phyloP scores from a whole-genome alignment of 2,329 filamentous ascomycete species.

The Pseudodiploospora longispora region DNA sequence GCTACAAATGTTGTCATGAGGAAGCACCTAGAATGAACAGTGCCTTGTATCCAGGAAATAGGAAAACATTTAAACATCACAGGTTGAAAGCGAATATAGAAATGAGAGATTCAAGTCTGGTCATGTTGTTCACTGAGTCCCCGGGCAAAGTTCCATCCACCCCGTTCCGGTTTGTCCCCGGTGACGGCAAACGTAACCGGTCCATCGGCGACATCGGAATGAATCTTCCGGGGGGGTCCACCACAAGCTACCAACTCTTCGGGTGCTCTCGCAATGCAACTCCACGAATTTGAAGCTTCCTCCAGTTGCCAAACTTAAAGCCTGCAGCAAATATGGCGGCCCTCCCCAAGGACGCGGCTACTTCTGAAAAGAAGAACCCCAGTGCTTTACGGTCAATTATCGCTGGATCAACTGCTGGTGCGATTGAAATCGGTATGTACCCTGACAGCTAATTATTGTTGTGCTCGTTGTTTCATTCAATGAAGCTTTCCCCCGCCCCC shows the following conservation, averaged over 20 bases:
- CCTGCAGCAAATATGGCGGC: conserved; percentile 19
- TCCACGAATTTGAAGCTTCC: too few relatives aligned
- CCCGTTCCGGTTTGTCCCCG: conserved; percentile 3
- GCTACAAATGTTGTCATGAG: too few relatives aligned
- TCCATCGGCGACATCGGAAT: conserved; percentile 8
- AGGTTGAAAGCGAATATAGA: too few relatives aligned
- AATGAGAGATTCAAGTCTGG: too few relatives aligned
- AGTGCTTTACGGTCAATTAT: conserved; percentile 83
- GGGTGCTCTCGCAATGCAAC: too few relatives aligned
- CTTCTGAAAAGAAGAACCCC: conserved; percentile 43
- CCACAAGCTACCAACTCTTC: too few relatives aligned
- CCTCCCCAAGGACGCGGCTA: conserved; percentile 14
- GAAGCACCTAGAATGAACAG: too few relatives aligned
- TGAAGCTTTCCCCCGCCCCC: not conserved
- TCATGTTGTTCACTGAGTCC: too few relatives aligned
- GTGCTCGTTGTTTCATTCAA: too few relatives aligned
- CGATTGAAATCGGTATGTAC: conserved; percentile 75
- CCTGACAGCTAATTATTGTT: not conserved
- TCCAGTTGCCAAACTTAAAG: not conserved
- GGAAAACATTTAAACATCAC: too few relatives aligned
- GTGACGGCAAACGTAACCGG: not conserved
- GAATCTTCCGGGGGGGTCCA: conserved; percentile 2
- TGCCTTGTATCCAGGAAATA: too few relatives aligned
- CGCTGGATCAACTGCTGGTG: conserved; percentile 87
- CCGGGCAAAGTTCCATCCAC: conserved; percentile 1